phyloP scores from a whole-genome alignment of 2,329 filamentous ascomycete genomes.

The Microascus cirrosus region DNA sequence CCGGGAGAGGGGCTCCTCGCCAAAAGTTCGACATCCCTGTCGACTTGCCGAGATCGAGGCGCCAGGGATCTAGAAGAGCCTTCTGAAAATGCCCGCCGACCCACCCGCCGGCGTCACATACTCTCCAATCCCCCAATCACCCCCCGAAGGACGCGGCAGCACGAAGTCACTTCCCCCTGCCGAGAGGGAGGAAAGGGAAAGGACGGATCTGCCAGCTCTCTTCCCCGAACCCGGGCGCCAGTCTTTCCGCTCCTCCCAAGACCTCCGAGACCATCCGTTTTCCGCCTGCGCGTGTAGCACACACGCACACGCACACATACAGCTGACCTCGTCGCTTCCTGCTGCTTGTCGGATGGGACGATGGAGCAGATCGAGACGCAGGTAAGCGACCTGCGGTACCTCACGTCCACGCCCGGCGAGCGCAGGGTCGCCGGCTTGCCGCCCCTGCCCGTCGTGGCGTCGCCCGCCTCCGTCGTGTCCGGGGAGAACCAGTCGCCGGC shows the following conservation, averaged over 20 bases:
- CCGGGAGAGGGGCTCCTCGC: neutral
- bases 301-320: neutral
- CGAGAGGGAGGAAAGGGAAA: too few species aligned
- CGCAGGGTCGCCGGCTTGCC: neutral
- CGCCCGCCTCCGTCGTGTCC: neutral
- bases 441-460: neutral
- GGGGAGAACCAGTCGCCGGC: neutral
- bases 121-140: neutral
- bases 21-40: neutral
- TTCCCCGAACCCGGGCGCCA: too few species aligned
- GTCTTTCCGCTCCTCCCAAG: neutral
- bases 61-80: neutral
- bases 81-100: neutral
- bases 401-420: constrained; percentile 21
- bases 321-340: neutral
- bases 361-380: constrained; percentile 46
- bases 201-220: too few species aligned
- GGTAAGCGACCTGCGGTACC: constrained; percentile 41
- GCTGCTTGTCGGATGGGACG: constrained; percentile 8
- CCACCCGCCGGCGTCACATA: neutral
- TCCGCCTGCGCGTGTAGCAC: too few species aligned
- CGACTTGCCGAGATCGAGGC: too few species aligned
- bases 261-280: too few species aligned
- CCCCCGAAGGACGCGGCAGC: too few species aligned
- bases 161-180: too few species aligned